These are phyloP conservation scores for Euphorbia peplus DNA, from an alignment of 345 rosid genomes.

Conservation along the genomic window DNA sequence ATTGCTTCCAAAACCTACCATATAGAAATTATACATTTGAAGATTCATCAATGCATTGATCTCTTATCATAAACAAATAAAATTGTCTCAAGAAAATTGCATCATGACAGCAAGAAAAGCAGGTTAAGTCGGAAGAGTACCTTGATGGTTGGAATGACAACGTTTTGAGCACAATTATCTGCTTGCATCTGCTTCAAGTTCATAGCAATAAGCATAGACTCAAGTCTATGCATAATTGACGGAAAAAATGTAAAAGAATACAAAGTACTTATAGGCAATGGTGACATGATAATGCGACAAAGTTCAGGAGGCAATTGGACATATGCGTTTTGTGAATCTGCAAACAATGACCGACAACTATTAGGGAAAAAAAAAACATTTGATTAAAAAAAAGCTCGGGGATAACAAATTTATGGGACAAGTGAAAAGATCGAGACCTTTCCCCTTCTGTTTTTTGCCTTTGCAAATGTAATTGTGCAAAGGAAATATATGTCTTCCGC, in stretches of 20 bases:
- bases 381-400: not conserved
- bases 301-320: constrained; percentile 93
- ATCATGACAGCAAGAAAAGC: not conserved
- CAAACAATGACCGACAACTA: constrained; percentile 15
- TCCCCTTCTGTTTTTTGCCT: constrained; percentile 45
- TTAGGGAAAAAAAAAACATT: not conserved
- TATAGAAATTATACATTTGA: not conserved
- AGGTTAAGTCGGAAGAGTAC: constrained; percentile 26
- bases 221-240: constrained; percentile 69
- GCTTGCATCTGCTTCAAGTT: constrained; percentile 56
- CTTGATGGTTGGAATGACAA: constrained; percentile 69
- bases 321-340: constrained; percentile 42
- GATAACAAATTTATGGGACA: not conserved
- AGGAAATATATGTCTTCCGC: constrained; percentile 55
- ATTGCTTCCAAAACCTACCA: constrained; percentile 83
- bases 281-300: constrained; percentile 55
- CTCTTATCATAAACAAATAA: not conserved
- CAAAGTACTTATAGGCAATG: constrained; percentile 59
- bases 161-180: constrained; percentile 34
- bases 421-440: constrained; percentile 37
- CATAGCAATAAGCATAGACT: constrained; percentile 68
- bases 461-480: constrained; percentile 47
- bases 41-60: not conserved
- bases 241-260: constrained; percentile 75
- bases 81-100: not conserved